Evolutionary conservation across 306 rosid genomes (phyloP), one percentile per base, ranked within the genome.

Genomic region (Benincasa hispida): DNA sequence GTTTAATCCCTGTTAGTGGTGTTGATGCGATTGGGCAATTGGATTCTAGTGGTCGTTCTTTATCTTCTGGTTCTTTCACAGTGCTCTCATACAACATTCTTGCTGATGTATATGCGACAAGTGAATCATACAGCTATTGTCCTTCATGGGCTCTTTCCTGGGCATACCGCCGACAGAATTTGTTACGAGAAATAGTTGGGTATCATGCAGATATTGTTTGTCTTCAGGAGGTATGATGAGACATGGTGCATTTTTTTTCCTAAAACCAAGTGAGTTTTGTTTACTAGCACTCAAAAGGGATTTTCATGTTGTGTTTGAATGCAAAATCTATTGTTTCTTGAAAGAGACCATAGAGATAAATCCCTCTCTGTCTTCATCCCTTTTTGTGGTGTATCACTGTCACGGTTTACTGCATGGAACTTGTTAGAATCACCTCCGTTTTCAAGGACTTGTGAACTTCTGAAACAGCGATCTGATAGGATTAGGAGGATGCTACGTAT

Each of bases 141-240:
- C 99, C 97, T 75, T 83, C 97, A 34, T 94, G 97, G 97, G 99
- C 99, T 75, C 97, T 94, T 74, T 91, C 97, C 41, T 94, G 99
- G 99, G 91, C 95, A 50, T 94, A 94, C 79, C 99, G 99, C 74
- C 84, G 93, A 82, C 99, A 94, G 86, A 94, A 92, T 87, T 84
- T 94, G 84, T 86, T 90, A 47, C 86, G 96, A 58, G 99, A 94
- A 89, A 94, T 94, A 66, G 92, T 94, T 81, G 96, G 95, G 59
- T 94, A 94, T 58, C 89, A 87, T 22, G 92, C 99, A 9, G 99
- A 94, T 86, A 92, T 94, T 82, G 86, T 94, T 77, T 94, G 99
- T 83, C 97, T 94, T 72, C 99, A 94, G 85, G 99, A 94, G 99
- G 99, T 94, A 90, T 62, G 41, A 11, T 28, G 34, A 58, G 30